A percentile compares a stretch with the other conserved stretches of the same genome.
These are phyloP conservation scores for Aspergillus tamarii DNA, from an alignment of 2,329 filamentous ascomycete genomes.

Conservation along the genomic window DNA sequence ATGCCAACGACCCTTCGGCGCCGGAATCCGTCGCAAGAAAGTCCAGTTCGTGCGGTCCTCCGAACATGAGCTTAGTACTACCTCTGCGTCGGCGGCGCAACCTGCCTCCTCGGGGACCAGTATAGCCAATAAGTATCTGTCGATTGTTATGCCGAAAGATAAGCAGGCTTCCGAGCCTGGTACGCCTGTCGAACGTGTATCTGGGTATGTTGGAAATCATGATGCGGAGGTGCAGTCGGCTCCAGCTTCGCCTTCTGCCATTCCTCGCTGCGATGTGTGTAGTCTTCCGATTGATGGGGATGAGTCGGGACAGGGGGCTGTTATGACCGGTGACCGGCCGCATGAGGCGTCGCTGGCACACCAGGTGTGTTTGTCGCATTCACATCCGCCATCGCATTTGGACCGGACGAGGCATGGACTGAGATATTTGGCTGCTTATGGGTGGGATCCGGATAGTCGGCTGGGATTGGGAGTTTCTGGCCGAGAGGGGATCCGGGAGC, in stretches of 20 bases:
- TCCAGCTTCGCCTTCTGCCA: conserved; percentile 16
- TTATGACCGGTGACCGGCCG: conserved; percentile 13
- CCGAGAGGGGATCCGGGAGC: conserved; percentile 71
- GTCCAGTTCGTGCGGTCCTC: conserved; percentile 63
- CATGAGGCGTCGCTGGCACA: conserved; percentile 60
- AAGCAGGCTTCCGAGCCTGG: not conserved
- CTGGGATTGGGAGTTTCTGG: conserved; percentile 71
- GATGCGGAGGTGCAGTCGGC: conserved; percentile 2
- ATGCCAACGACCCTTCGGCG: conserved; percentile 63
- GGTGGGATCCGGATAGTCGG: conserved; percentile 65
- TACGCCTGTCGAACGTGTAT: not conserved
- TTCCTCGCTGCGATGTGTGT: conserved; percentile 59
- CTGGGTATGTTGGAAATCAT: too few relatives aligned
- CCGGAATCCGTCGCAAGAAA: conserved; percentile 64
- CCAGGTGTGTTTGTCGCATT: conserved; percentile 60
- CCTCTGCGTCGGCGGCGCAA: conserved; percentile 28
- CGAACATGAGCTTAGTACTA: conserved; percentile 35
- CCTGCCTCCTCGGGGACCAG: conserved; percentile 23
- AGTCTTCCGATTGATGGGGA: conserved; percentile 53
- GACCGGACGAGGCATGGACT: conserved; percentile 60
- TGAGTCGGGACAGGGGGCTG: not conserved
- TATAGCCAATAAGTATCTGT: conserved; percentile 49
- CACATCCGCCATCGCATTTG: conserved; percentile 60
- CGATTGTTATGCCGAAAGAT: conserved; percentile 47
- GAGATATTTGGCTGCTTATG: conserved; percentile 59